These are phyloP conservation scores for Leucaena leucocephala DNA, from an alignment of 306 rosid species.

Conservation along the genomic window DNA sequence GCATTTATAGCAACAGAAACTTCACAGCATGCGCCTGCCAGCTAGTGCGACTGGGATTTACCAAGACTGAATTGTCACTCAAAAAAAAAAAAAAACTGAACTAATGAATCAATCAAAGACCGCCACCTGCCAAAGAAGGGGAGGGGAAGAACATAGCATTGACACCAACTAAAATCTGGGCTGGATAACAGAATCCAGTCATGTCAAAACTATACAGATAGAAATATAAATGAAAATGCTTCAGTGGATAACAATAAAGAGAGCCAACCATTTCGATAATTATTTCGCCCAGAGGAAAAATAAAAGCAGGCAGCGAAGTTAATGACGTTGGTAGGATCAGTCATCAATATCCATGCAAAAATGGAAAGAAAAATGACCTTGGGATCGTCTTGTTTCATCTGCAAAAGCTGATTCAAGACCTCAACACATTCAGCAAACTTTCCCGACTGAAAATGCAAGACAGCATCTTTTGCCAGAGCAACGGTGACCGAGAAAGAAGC, in stretches of 20 bases:
- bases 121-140: not conserved
- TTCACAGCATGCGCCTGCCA: slow-evolving; percentile 32
- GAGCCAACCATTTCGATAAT: not conserved
- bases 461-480: slow-evolving; percentile 83
- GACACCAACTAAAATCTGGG: too few species aligned
- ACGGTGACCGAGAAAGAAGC: slow-evolving; percentile 56
- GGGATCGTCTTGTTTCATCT: slow-evolving; percentile 77
- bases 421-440: slow-evolving; percentile 77
- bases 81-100: not conserved
- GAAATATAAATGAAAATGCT: not conserved
- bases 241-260: not conserved
- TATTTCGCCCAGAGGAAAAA: not conserved
- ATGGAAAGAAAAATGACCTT: slow-evolving; percentile 51
- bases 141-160: not conserved
- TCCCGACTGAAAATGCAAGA: slow-evolving; percentile 77
- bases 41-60: slow-evolving; percentile 13
- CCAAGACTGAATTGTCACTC: slow-evolving; percentile 9
- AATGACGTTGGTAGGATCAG: slow-evolving; percentile 17
- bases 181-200: not conserved
- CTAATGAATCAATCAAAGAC: slow-evolving; percentile 23
- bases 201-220: not conserved
- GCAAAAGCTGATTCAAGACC: slow-evolving; percentile 72
- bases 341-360: not conserved
- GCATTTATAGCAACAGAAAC: slow-evolving; percentile 23
- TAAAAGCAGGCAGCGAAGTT: not conserved